These are phyloP conservation scores for Pseudonitzschia pungens DNA, from an alignment of 108 stramenopile genomes.

Conservation along the genomic window DNA sequence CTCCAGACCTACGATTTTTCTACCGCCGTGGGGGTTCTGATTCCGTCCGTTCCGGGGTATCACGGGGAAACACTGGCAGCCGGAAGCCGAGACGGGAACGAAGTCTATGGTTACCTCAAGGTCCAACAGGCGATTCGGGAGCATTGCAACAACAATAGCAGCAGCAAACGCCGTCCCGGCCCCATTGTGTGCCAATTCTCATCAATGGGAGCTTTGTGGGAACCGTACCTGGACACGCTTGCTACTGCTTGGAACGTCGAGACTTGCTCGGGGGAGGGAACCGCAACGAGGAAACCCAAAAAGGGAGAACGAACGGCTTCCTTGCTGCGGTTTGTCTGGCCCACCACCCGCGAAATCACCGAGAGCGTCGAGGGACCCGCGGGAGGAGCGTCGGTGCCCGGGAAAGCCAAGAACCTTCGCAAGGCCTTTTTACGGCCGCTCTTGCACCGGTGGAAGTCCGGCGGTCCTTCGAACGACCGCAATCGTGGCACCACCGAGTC, in stretches of 20 bases:
- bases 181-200: constrained; percentile 76
- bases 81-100: background rate
- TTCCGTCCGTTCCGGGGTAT: constrained; percentile 75
- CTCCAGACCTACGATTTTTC: constrained; percentile 70
- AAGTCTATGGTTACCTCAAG: constrained; percentile 51
- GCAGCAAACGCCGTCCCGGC: constrained; percentile 2
- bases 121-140: constrained; percentile 48
- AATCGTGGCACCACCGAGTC: constrained; percentile 17
- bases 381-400: constrained; percentile 71
- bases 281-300: too few species aligned
- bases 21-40: constrained; percentile 55
- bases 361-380: constrained; percentile 55
- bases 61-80: constrained; percentile 16
- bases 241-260: constrained; percentile 39
- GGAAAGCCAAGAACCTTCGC: constrained; percentile 45
- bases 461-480: background rate
- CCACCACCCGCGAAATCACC: constrained; percentile 65
- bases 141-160: background rate
- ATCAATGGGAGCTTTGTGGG: constrained; percentile 62
- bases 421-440: constrained; percentile 58
- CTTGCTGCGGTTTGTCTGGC: constrained; percentile 51
- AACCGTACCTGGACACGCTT: constrained; percentile 55
- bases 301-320: constrained; percentile 5
- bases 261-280: too few species aligned
- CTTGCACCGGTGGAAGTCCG: constrained; percentile 47